phyloP scores from a whole-genome alignment of 139 green algal species.

The Diplosphaera chodatii region DNA sequence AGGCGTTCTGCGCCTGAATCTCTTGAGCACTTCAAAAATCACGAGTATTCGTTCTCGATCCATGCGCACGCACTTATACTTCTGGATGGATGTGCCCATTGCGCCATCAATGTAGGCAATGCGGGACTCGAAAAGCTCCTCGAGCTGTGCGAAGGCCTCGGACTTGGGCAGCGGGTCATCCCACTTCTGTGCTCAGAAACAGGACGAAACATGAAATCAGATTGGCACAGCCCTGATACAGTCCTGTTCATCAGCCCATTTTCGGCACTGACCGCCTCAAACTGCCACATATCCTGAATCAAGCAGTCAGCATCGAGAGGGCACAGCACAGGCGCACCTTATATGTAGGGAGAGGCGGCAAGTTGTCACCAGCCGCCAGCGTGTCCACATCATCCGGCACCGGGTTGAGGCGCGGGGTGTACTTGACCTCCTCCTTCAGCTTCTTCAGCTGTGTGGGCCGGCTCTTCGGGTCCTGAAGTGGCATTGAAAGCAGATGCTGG shows the following conservation, averaged over 20 bases:
- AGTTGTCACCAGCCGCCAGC: slow-evolving; percentile 26
- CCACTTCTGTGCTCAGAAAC: neutral
- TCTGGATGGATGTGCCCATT: slow-evolving; percentile 91
- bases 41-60: neutral
- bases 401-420: slow-evolving; percentile 44
- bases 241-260: no score
- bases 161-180: slow-evolving; percentile 21
- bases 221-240: no score
- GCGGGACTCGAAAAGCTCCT: slow-evolving; percentile 77
- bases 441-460: slow-evolving; percentile 70
- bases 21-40: no score
- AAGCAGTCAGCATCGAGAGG: no score
- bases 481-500: no score
- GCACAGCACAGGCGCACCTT: slow-evolving; percentile 2
- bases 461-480: slow-evolving; percentile 76
- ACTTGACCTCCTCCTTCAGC: slow-evolving; percentile 19
- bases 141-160: slow-evolving; percentile 62
- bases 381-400: slow-evolving; percentile 37
- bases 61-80: slow-evolving; percentile 29
- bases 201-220: no score
- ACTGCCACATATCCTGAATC: no score
- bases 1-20: no score
- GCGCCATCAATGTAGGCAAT: slow-evolving; percentile 95
- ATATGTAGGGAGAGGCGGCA: slow-evolving; percentile 50
- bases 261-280: no score